Evolutionary conservation across 768 basidiomycete species (phyloP).

Genomic region (Saitozyma podzolica): DNA sequence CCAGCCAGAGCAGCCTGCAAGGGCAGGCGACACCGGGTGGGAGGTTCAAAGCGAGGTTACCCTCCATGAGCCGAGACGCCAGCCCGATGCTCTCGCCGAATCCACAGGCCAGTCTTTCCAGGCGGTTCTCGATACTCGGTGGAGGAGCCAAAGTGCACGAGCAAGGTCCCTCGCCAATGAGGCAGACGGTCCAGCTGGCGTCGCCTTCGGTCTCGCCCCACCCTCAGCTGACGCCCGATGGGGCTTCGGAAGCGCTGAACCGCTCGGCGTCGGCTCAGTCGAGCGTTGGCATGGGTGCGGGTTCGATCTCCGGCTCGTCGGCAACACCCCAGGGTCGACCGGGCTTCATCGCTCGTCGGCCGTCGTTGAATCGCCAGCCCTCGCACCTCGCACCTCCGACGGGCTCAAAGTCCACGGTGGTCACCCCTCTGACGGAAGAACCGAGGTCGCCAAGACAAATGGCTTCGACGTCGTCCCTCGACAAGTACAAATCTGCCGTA

Average conservation of each 20-base stretch:
- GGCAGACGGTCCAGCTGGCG: slow-evolving; percentile 9
- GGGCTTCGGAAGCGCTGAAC: slow-evolving; percentile 1
- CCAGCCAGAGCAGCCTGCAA: slow-evolving; percentile 14
- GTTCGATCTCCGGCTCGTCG: background rate
- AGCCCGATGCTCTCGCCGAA: slow-evolving; percentile 8
- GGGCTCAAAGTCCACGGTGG: background rate
- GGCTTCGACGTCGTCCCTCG: slow-evolving; percentile 33
- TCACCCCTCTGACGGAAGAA: slow-evolving; percentile 12
- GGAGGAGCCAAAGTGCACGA: background rate
- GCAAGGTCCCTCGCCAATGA: slow-evolving; percentile 10
- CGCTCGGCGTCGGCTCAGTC: slow-evolving; percentile 1
- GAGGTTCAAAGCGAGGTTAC: background rate
- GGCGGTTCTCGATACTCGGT: slow-evolving; percentile 23
- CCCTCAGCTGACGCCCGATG: background rate
- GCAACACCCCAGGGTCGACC: background rate
- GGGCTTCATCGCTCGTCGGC: slow-evolving; percentile 18
- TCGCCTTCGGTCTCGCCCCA: slow-evolving; percentile 7
- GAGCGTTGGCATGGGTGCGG: background rate
- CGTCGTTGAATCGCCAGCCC: background rate
- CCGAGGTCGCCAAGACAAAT: slow-evolving; percentile 29
- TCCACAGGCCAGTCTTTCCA: slow-evolving; percentile 1
- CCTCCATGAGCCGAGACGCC: slow-evolving; percentile 1
- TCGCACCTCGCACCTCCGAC: slow-evolving; percentile 6
- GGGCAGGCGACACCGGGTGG: background rate
- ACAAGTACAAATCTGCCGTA: slow-evolving; percentile 21